These are phyloP conservation scores for Annona cherimola DNA, from an alignment of 164 flowering plant species.

Conservation along the genomic window DNA sequence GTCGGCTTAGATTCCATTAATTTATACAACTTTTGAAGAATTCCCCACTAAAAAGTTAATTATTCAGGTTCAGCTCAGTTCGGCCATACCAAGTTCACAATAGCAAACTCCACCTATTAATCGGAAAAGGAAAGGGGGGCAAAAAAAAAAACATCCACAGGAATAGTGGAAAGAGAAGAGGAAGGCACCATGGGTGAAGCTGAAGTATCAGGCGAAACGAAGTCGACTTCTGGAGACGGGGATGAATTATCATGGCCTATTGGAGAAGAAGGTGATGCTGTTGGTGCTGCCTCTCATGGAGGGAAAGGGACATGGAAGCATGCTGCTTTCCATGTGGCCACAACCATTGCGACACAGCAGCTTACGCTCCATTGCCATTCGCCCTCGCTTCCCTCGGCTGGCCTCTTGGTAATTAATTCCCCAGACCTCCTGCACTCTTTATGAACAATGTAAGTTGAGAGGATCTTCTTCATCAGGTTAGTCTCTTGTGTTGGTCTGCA, in stretches of 20 bases:
- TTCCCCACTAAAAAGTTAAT: too few species aligned
- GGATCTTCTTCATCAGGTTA: not conserved
- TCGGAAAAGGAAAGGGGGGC: too few species aligned
- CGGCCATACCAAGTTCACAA: too few species aligned
- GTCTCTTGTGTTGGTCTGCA: too few species aligned
- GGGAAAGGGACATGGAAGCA: constrained; percentile 58
- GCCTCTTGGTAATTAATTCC: constrained; percentile 44
- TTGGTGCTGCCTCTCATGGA: not conserved
- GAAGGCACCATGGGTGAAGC: too few species aligned
- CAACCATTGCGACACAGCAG: constrained; percentile 67
- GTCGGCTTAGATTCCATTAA: too few species aligned
- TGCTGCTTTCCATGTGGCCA: constrained; percentile 60
- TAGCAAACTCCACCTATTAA: too few species aligned
- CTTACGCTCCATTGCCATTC: constrained; percentile 56
- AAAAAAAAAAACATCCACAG: too few species aligned
- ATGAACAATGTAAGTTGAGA: too few species aligned
- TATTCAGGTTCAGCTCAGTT: too few species aligned
- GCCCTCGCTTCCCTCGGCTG: constrained; percentile 65
- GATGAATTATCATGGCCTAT: not conserved
- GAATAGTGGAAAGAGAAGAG: too few species aligned
- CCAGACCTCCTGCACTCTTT: not conserved
- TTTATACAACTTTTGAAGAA: too few species aligned
- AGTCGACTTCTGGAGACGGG: not conserved
- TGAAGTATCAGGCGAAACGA: not conserved
- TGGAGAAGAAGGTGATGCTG: not conserved